Conservation (phyloP, 257 asterid species). For the Capsicum chinense region DNA sequence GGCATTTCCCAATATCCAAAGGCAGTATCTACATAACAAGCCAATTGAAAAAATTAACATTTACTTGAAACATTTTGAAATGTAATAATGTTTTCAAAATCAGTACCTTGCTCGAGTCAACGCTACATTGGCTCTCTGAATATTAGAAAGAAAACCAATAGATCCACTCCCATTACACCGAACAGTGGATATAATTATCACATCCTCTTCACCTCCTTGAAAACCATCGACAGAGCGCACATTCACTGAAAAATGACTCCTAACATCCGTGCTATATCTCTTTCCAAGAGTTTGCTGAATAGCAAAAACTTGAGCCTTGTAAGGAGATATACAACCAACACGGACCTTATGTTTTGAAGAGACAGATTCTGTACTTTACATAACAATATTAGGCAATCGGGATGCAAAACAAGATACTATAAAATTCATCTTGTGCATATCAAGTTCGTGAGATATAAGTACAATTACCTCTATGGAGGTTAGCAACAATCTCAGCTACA, state of each 20-base stretch:
- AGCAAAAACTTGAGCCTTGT: slow-evolving; percentile 72
- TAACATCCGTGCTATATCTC: slow-evolving; percentile 52
- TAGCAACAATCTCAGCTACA: slow-evolving; percentile 57
- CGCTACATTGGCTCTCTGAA: slow-evolving; percentile 66
- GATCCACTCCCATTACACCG: slow-evolving; percentile 63
- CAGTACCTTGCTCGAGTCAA: slow-evolving; percentile 73
- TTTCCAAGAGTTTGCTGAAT: slow-evolving; percentile 53
- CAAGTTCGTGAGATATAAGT: neutral
- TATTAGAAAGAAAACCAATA: slow-evolving; percentile 68
- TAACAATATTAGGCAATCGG: neutral
- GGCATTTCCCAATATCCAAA: slow-evolving; percentile 68
- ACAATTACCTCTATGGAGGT: slow-evolving; percentile 52
- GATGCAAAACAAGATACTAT: too few relatives aligned
- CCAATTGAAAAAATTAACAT: neutral
- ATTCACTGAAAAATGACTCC: slow-evolving; percentile 58
- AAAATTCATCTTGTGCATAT: slow-evolving; percentile 29
- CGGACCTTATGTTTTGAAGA: slow-evolving; percentile 48
- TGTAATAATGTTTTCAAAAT: slow-evolving; percentile 38
- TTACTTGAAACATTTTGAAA: slow-evolving; percentile 27
- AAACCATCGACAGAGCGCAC: slow-evolving; percentile 75
- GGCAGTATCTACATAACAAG: slow-evolving; percentile 51
- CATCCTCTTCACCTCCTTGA: slow-evolving; percentile 86
- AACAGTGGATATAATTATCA: slow-evolving; percentile 72
- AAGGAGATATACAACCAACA: slow-evolving; percentile 83
- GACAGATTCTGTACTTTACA: slow-evolving; percentile 42